A percentile compares a stretch with the other conserved stretches of the same genome.
Evolutionary conservation across 257 asterid genomes (phyloP).

Genomic region (Nicotiana sylvestris): DNA sequence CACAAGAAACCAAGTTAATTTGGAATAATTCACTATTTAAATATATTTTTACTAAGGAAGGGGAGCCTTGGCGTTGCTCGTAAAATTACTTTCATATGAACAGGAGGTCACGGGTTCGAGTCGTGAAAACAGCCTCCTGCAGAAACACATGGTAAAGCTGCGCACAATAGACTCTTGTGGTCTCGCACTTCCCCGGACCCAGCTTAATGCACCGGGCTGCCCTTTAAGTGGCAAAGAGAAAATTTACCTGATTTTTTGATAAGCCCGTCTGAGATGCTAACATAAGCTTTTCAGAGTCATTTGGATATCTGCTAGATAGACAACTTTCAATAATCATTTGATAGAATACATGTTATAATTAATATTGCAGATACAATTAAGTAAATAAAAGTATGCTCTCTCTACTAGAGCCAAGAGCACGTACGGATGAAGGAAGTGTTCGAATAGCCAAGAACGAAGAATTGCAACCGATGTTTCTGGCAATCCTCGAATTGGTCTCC

Average conservation of each 20-base stretch:
- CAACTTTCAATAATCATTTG: not conserved
- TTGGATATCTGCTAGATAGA: conserved; percentile 58
- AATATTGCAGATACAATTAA: not conserved
- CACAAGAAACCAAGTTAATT: not conserved
- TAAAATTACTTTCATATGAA: too few species aligned
- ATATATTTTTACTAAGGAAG: not conserved
- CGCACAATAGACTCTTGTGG: too few species aligned
- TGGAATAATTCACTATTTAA: not conserved
- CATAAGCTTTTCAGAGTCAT: conserved; percentile 82
- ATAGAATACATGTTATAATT: not conserved
- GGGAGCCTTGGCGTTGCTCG: too few species aligned
- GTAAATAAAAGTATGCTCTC: too few species aligned
- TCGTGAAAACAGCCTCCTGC: too few species aligned
- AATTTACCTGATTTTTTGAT: conserved; percentile 77
- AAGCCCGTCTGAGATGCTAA: conserved; percentile 88
- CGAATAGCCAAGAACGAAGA: conserved; percentile 95
- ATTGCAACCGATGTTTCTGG: conserved; percentile 78
- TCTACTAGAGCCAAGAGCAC: not conserved
- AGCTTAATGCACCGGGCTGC: too few species aligned
- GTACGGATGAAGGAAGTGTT: conserved; percentile 94
- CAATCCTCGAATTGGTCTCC: conserved; percentile 81
- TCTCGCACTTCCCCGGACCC: too few species aligned
- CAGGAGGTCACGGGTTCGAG: too few species aligned
- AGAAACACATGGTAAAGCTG: too few species aligned
- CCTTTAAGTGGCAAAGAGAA: not conserved